A percentile compares a stretch with the other conserved stretches of the same genome.
These are phyloP conservation scores for bread wheat (Triticum aestivum) DNA, from an alignment of 176 grass and related monocot genomes.

Conservation along the genomic window IWGSC_CS_RefSeq_v2.1 NC_057814.1:151716393-151716892, in stretches of 20 bases:
- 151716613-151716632: background rate
- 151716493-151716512: rapidly evolving
- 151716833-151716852: background rate
- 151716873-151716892: constrained; percentile 4
- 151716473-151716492: too few species aligned
- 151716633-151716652: background rate
- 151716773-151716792: background rate
- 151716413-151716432: background rate
- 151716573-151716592: background rate
- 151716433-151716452: background rate
- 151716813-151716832: background rate
- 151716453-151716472: background rate
- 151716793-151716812: background rate
- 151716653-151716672: background rate
- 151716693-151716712: background rate
- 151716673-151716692: background rate
- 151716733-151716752: background rate
- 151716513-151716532: rapidly evolving
- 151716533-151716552: background rate
- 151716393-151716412: too few species aligned
- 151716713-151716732: background rate
- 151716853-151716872: background rate
- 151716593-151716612: background rate
- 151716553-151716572: background rate
- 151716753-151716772: background rate